Evolutionary conservation across 257 asterid genomes (phyloP).

Genomic region (Craterostigma plantagineum): DNA sequence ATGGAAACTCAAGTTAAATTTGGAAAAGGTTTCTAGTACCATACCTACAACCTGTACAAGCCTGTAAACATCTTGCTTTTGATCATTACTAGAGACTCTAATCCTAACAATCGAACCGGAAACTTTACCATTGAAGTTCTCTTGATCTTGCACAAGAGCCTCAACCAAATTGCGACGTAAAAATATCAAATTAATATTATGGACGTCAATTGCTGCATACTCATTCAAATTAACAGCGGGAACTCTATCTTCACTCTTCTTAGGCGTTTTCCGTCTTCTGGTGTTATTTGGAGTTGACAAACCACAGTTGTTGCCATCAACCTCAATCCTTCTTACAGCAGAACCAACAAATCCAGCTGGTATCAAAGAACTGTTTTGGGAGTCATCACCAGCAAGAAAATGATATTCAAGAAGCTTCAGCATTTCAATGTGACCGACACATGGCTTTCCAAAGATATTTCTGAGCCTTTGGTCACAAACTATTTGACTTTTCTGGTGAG

Average conservation of each 20-base stretch:
- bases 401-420: slow-evolving; percentile 71
- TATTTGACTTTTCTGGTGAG: slow-evolving; percentile 48
- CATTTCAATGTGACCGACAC: slow-evolving; percentile 67
- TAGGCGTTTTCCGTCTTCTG: slow-evolving; percentile 39
- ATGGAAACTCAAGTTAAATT: background rate
- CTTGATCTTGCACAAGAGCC: slow-evolving; percentile 41
- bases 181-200: slow-evolving; percentile 68
- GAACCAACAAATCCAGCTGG: slow-evolving; percentile 50
- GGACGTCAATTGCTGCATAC: slow-evolving; percentile 75
- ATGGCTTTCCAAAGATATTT: slow-evolving; percentile 57
- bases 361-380: slow-evolving; percentile 23
- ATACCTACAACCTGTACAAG: slow-evolving; percentile 92
- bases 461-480: slow-evolving; percentile 59
- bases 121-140: slow-evolving; percentile 43
- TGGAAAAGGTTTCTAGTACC: background rate
- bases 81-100: slow-evolving; percentile 49
- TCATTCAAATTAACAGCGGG: slow-evolving; percentile 37
- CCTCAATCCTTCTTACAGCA: slow-evolving; percentile 14
- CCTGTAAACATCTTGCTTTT: slow-evolving; percentile 64
- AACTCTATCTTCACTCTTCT: slow-evolving; percentile 36
- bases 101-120: slow-evolving; percentile 74
- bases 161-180: slow-evolving; percentile 64
- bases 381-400: slow-evolving; percentile 35
- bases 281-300: slow-evolving; percentile 14
- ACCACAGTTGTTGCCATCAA: slow-evolving; percentile 17